Evolutionary conservation across 2,329 filamentous ascomycete genomes (phyloP).

Genomic region (Talaromyces sp.): DNA sequence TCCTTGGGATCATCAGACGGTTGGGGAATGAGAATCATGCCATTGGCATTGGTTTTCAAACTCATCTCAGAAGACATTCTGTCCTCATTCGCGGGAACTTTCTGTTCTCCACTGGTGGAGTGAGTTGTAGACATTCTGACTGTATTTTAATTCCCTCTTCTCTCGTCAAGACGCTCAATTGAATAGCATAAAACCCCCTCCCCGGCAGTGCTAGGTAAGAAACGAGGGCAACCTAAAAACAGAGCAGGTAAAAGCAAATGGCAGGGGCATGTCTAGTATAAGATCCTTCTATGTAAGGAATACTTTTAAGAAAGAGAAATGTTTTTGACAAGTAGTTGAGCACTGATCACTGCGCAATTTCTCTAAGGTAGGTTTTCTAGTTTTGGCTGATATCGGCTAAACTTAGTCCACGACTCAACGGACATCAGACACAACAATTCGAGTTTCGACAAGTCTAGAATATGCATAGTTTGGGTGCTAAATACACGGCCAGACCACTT

Average conservation of each 20-base stretch:
- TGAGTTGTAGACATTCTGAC: neutral
- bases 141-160: neutral
- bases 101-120: neutral
- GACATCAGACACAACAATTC: neutral
- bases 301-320: neutral
- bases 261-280: neutral
- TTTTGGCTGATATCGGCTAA: neutral
- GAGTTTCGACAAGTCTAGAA: neutral
- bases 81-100: neutral
- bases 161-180: neutral
- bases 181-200: neutral
- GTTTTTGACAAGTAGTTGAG: neutral
- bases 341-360: neutral
- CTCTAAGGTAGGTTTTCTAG: neutral
- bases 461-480: neutral
- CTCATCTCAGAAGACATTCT: neutral
- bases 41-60: neutral
- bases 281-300: neutral
- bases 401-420: neutral
- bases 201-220: neutral
- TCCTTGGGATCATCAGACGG: neutral
- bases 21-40: conserved; percentile 2
- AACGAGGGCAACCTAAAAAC: neutral
- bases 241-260: neutral
- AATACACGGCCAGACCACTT: neutral